Base-by-base conservation (phyloP, 2,329 filamentous ascomycete species). In the Exserohilum turcica region DNA sequence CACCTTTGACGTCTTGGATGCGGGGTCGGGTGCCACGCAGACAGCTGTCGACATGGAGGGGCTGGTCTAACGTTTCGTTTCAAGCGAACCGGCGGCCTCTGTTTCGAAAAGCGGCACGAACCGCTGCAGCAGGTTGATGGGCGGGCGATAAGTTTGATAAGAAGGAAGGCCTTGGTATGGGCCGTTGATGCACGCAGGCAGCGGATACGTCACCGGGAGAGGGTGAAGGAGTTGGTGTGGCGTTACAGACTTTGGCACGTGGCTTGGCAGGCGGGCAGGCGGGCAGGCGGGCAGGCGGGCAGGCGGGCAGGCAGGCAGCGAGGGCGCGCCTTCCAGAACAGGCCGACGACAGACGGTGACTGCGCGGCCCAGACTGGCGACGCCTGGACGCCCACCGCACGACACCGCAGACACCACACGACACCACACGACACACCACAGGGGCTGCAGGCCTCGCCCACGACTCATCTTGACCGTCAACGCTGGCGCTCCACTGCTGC, bases 21-120 rank as follows among this genome's bases (percentile, higher is more conserved):
- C 38, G 15, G 38, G 16, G 16, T 15, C 24, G 38, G 3, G 38
- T 40, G 4, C 6, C 24, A 15, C 15, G 28, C 16, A 40, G 15
- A 6, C 28, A 15, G 21, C n/a, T 8, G 15, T 24, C 16, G 27
- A 28, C n/a, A 29, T 18, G 15, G 27, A 3, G 24, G 16, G 24
- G 16, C 21, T 40, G 38, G 38, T 19, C 19, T 49, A 39, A 36
- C 29, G 57, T 61, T 63, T 61, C 46, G 60, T 63, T 64, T 63
- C 54, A 52, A 42, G 40, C 43, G 4, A 46, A 47, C 44, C 29
- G 9, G n/a, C n/a, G 7, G 44, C 47, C 33, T 51, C 33, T 57
- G 56, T 63, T 65, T 61, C 58, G 45, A 43, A 21, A 35, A 32
- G 46, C 60, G 58, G 60, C 52, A 54, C 52, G 48, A 58, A 16